Evolutionary conservation across 352 stramenopile species (phyloP), one percentile per base, ranked within the genome.

Genomic region (Phytophthora boehmeriae): DNA sequence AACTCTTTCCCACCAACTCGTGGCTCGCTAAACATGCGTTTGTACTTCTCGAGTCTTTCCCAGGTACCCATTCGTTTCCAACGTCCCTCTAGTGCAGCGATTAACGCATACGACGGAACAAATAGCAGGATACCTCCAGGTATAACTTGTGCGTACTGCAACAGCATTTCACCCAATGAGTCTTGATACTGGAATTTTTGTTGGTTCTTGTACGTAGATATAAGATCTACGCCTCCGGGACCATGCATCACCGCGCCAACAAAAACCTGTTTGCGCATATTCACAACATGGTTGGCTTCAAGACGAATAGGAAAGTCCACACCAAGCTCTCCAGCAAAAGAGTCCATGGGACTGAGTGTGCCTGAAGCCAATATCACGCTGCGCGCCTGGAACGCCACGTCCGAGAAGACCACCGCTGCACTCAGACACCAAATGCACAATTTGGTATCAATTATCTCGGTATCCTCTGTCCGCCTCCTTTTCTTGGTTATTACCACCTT

Each of bases 331-430:
- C 81, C 81, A 4, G 80, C 83, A 53, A 93, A 93, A 10, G 86
- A 92, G n/a, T 93, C 84, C 85, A 95, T 93, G 0, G 86, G 86
- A 44, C 80, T 92, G 5, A 95, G 59, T 8, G 86, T 95, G 17
- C 86, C 86, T 1, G 83, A 93, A 5, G 86, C 89, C 17, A 95
- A 54, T 34, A 95, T 89, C 4, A 95, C 80, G 20, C 76, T 89
- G 13, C 82, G 80, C 2, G 74, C 68, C 9, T 86, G 16, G 22
- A 47, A 65, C n/a, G 80, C 71, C 8, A 95, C 69, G 20, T 90
- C 80, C 16, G 70, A 69, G 58, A 95, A 93, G 6, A 86, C 86
- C 10, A 95, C 86, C 1, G 80, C 81, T 0, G 85, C 83, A 41
- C 89, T 90, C 1, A 95, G 53, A 49, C 86, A 95, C 86, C 86